phyloP scores from a whole-genome alignment of 495 filamentous ascomycete genomes.

The Clavariopsis aquatica region DNA sequence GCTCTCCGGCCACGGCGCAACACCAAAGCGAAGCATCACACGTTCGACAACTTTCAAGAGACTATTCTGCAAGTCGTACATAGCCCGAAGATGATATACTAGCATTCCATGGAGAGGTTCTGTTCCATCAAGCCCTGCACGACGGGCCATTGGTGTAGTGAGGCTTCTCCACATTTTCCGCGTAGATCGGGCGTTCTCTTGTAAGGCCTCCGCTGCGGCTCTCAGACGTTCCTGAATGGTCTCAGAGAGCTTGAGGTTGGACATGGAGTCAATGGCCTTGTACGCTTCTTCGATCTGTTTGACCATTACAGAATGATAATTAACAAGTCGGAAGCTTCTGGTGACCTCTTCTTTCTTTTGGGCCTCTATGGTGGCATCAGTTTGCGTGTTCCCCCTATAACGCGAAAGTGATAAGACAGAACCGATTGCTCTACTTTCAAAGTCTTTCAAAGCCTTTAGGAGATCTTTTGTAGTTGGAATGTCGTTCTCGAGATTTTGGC shows the following conservation, averaged over 20 bases:
- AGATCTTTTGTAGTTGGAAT: conserved; percentile 15
- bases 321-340: background rate
- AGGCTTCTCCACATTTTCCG: conserved; percentile 11
- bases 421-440: conserved; percentile 2
- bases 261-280: background rate
- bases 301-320: background rate
- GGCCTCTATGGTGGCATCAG: background rate
- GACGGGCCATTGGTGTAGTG: background rate
- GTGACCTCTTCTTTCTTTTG: background rate
- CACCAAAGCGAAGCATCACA: background rate
- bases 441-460: background rate
- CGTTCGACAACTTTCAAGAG: conserved; percentile 14
- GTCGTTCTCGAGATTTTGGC: conserved; percentile 12
- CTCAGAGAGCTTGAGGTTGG: background rate
- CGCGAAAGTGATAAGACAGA: background rate
- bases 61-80: conserved; percentile 26
- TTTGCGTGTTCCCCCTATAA: background rate
- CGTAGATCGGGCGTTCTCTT: conserved; percentile 4
- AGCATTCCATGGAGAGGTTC: background rate
- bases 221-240: conserved; percentile 6
- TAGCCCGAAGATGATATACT: conserved; percentile 13
- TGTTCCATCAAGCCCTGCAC: background rate
- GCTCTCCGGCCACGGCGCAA: too few relatives aligned
- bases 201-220: conserved; percentile 2
- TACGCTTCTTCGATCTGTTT: conserved; percentile 12